Conservation (phyloP, 129 eudicot species). For the Solidago caesia region DNA sequence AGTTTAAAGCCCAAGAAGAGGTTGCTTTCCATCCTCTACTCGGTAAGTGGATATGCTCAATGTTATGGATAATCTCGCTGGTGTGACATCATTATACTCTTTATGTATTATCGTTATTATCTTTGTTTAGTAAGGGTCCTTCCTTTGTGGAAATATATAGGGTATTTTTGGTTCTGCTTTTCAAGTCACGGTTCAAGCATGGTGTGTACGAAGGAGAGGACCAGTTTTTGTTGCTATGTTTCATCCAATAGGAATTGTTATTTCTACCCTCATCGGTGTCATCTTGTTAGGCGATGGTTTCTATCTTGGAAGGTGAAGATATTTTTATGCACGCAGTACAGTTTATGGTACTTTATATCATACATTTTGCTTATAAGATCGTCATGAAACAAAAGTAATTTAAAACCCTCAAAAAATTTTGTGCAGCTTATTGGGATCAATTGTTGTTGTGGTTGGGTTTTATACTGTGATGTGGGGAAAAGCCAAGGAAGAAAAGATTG, state of each 20-base stretch:
- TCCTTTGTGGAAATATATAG: slow-evolving; percentile 32
- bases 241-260: slow-evolving; percentile 77
- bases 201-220: slow-evolving; percentile 72
- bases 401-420: background rate
- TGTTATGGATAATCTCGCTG: background rate
- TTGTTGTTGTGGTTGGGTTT: slow-evolving; percentile 61
- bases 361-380: background rate
- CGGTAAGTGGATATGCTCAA: slow-evolving; percentile 40
- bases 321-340: background rate
- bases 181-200: slow-evolving; percentile 59
- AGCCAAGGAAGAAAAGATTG: slow-evolving; percentile 45
- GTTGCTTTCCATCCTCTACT: slow-evolving; percentile 56
- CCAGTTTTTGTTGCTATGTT: slow-evolving; percentile 86
- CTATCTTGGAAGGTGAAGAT: slow-evolving; percentile 77
- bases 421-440: slow-evolving; percentile 70
- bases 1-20: slow-evolving; percentile 59
- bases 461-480: slow-evolving; percentile 86
- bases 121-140: background rate
- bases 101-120: background rate
- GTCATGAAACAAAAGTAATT: background rate
- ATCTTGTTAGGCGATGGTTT: slow-evolving; percentile 57
- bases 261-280: slow-evolving; percentile 56
- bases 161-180: slow-evolving; percentile 82
- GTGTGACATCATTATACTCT: background rate
- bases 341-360: background rate